Evolutionary conservation across 768 basidiomycete genomes (phyloP).

Genomic region (Pisolithus albus): DNA sequence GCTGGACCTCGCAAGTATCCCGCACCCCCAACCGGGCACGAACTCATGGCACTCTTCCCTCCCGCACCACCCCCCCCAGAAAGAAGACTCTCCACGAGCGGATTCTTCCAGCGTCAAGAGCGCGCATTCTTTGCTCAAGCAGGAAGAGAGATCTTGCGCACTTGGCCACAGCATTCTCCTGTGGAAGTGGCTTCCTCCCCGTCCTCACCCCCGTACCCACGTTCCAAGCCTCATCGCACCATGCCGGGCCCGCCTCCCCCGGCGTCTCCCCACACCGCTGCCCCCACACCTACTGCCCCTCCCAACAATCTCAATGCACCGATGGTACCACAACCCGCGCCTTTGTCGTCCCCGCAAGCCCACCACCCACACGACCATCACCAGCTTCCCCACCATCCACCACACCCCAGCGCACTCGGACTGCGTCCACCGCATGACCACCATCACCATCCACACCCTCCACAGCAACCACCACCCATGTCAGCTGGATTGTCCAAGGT

Average conservation of each 20-base stretch:
- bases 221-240: neutral
- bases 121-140: slow-evolving; percentile 77
- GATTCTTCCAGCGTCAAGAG: slow-evolving; percentile 70
- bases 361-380: slow-evolving; percentile 10
- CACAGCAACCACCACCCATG: slow-evolving; percentile 22
- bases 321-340: neutral
- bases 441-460: neutral
- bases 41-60: slow-evolving; percentile 82
- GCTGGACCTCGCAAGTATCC: slow-evolving; percentile 55
- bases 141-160: slow-evolving; percentile 70
- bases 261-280: too few species aligned
- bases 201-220: slow-evolving; percentile 21
- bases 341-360: neutral
- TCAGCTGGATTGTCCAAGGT: slow-evolving; percentile 19
- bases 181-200: slow-evolving; percentile 16
- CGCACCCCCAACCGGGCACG: slow-evolving; percentile 72
- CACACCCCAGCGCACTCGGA: slow-evolving; percentile 20
- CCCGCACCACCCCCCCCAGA: slow-evolving; percentile 55
- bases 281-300: neutral
- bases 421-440: slow-evolving; percentile 42
- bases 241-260: neutral
- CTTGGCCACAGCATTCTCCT: slow-evolving; percentile 37
- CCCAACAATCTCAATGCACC: neutral
- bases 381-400: slow-evolving; percentile 21
- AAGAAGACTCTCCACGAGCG: slow-evolving; percentile 57